These are phyloP conservation scores for Cutaneotrichosporon dermatis DNA, from an alignment of 1,284 basidiomycete genomes.

Conservation along the genomic window DNA sequence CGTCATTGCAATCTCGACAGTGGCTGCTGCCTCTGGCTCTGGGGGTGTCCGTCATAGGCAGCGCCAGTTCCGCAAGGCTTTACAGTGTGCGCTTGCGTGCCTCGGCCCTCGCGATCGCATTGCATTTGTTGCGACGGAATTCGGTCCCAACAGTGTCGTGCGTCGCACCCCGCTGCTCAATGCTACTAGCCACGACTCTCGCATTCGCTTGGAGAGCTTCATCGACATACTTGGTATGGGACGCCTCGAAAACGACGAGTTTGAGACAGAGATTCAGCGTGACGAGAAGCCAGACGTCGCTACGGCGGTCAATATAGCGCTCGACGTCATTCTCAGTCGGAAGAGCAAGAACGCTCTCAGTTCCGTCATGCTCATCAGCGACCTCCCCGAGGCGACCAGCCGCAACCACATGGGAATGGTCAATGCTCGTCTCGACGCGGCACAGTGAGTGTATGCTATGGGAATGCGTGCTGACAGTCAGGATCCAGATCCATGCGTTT, in stretches of 20 bases:
- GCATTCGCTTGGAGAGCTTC: slow-evolving; percentile 66
- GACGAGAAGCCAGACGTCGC: slow-evolving; percentile 95
- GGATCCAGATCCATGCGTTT: slow-evolving; percentile 88
- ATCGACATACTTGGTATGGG: slow-evolving; percentile 60
- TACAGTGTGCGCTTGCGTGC: slow-evolving; percentile 76
- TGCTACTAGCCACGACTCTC: slow-evolving; percentile 64
- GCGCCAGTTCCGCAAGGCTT: slow-evolving; percentile 73
- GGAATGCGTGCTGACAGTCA: slow-evolving; percentile 14
- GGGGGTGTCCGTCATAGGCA: slow-evolving; percentile 58
- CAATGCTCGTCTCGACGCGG: slow-evolving; percentile 89
- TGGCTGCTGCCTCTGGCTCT: slow-evolving; percentile 69
- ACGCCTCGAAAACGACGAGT: slow-evolving; percentile 51
- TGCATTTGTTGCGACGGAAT: slow-evolving; percentile 80
- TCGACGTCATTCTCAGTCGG: slow-evolving; percentile 89
- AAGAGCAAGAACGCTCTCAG: slow-evolving; percentile 84
- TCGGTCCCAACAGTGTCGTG: slow-evolving; percentile 67
- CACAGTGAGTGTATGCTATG: slow-evolving; percentile 55
- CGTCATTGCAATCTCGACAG: slow-evolving; percentile 82
- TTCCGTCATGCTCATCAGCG: slow-evolving; percentile 87
- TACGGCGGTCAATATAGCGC: slow-evolving; percentile 85
- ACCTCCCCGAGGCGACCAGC: slow-evolving; percentile 79
- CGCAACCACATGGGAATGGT: slow-evolving; percentile 98
- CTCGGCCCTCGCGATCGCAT: slow-evolving; percentile 71
- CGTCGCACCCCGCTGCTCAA: slow-evolving; percentile 84
- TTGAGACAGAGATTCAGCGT: slow-evolving; percentile 66